Conservation (phyloP, 768 basidiomycete genomes). For the Suillus ampliporus region DNA sequence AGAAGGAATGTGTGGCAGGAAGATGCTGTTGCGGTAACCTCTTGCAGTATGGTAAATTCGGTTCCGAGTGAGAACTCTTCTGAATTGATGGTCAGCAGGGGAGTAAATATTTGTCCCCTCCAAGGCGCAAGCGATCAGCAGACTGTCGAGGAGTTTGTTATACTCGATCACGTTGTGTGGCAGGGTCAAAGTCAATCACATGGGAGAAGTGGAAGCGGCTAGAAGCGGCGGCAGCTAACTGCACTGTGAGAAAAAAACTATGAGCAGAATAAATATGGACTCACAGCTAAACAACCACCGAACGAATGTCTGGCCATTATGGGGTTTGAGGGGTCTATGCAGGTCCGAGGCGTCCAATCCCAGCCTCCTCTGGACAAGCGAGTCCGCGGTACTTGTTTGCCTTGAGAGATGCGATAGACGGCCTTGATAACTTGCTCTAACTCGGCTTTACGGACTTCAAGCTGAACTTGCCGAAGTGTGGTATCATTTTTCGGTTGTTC, state of each 20-base stretch:
- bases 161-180: constrained; percentile 28
- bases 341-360: constrained; percentile 24
- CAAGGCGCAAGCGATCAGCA: constrained; percentile 30
- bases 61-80: constrained; percentile 45
- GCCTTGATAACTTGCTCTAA: constrained; percentile 38
- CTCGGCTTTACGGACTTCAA: constrained; percentile 45
- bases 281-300: constrained; percentile 37
- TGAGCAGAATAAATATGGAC: neutral
- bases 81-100: constrained; percentile 47
- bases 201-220: constrained; percentile 29
- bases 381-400: constrained; percentile 4
- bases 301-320: constrained; percentile 41
- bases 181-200: constrained; percentile 36
- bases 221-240: constrained; percentile 33
- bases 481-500: constrained; percentile 40
- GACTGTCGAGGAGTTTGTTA: constrained; percentile 33
- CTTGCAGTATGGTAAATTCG: constrained; percentile 40
- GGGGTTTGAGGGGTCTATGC: constrained; percentile 25
- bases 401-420: constrained; percentile 21
- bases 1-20: constrained; percentile 15
- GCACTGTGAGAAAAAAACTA: constrained; percentile 4
- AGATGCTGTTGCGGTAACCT: constrained; percentile 28
- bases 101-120: constrained; percentile 31
- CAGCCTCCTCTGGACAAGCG: constrained; percentile 5
- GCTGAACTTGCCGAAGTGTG: constrained; percentile 34